Conservation (phyloP, 2,329 filamentous ascomycete genomes). For the Seiridium unicorne region DNA sequence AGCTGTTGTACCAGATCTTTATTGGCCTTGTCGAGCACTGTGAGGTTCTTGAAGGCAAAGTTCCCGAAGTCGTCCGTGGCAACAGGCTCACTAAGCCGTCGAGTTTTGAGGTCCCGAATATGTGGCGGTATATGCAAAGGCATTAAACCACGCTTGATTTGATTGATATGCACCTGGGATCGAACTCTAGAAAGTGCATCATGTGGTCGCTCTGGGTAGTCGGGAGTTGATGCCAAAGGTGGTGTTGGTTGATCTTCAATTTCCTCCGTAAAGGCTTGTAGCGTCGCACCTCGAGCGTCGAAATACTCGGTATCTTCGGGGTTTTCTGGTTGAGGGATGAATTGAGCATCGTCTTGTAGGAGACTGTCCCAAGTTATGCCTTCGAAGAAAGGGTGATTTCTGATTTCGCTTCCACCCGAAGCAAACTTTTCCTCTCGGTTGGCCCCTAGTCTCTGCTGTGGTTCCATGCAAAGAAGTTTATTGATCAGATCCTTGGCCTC, state of each 20-base stretch:
- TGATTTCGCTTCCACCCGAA: constrained; percentile 88
- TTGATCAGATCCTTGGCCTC: constrained; percentile 96
- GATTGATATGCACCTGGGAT: constrained; percentile 70
- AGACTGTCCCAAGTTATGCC: constrained; percentile 87
- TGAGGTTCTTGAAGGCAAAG: constrained; percentile 96
- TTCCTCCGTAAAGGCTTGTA: constrained; percentile 91
- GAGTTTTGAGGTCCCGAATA: constrained; percentile 84
- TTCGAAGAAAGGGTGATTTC: constrained; percentile 83
- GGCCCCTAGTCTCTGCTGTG: constrained; percentile 76
- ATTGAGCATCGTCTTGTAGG: constrained; percentile 93
- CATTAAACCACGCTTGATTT: constrained; percentile 88
- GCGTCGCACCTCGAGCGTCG: constrained; percentile 83
- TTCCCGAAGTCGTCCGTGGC: constrained; percentile 90
- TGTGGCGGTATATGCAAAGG: constrained; percentile 95
- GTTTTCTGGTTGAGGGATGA: constrained; percentile 88
- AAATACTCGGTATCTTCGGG: constrained; percentile 99
- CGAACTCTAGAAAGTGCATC: constrained; percentile 90
- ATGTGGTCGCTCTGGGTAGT: constrained; percentile 87
- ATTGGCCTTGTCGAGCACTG: constrained; percentile 95
- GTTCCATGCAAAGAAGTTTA: constrained; percentile 81
- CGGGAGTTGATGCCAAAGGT: constrained; percentile 66
- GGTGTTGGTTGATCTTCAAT: constrained; percentile 86
- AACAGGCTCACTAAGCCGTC: constrained; percentile 87
- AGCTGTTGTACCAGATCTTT: constrained; percentile 98
- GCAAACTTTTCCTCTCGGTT: constrained; percentile 80